Percentiles rank a stretch among this genome's conserved stretches.
These are phyloP conservation scores for Mucor piriformis DNA, from an alignment of 371 early-diverging fungal species.

Conservation along the genomic window DNA sequence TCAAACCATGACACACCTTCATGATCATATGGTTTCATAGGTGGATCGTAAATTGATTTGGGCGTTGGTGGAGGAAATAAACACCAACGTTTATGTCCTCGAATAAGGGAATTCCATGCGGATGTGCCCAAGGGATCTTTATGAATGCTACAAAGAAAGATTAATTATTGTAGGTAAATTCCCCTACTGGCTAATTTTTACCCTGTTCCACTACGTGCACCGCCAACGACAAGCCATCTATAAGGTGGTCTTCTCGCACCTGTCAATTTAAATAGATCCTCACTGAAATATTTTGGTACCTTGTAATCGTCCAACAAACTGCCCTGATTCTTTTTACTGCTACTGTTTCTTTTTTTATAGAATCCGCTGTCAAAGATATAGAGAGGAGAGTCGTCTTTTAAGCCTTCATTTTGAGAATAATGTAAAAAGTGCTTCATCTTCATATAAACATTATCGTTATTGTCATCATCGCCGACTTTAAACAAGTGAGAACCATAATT, in stretches of 20 bases:
- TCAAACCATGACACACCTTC: conserved; percentile 85
- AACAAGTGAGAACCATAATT: conserved; percentile 67
- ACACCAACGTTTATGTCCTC: conserved; percentile 75
- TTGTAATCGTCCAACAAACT: conserved; percentile 67
- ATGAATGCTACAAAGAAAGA: conserved; percentile 47
- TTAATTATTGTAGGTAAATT: neutral
- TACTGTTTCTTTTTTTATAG: conserved; percentile 34
- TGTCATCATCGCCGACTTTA: conserved; percentile 83
- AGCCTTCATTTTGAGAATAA: conserved; percentile 60
- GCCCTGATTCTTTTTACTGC: conserved; percentile 18
- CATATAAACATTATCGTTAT: conserved; percentile 73
- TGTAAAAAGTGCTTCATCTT: conserved; percentile 74
- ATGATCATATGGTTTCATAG: conserved; percentile 66
- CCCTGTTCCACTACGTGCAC: conserved; percentile 70
- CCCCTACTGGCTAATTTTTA: too few species aligned
- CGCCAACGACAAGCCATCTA: conserved; percentile 72
- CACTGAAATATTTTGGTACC: conserved; percentile 74
- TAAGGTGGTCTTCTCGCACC: conserved; percentile 69
- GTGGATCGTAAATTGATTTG: conserved; percentile 57
- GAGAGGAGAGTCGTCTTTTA: conserved; percentile 77
- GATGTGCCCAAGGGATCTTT: conserved; percentile 70
- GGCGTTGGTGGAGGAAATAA: conserved; percentile 72
- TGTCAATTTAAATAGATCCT: conserved; percentile 74
- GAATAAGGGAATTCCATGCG: conserved; percentile 69
- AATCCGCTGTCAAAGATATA: conserved; percentile 83